phyloP scores from a whole-genome alignment of 768 basidiomycete genomes.

The Rhodocollybia butyracea region DNA sequence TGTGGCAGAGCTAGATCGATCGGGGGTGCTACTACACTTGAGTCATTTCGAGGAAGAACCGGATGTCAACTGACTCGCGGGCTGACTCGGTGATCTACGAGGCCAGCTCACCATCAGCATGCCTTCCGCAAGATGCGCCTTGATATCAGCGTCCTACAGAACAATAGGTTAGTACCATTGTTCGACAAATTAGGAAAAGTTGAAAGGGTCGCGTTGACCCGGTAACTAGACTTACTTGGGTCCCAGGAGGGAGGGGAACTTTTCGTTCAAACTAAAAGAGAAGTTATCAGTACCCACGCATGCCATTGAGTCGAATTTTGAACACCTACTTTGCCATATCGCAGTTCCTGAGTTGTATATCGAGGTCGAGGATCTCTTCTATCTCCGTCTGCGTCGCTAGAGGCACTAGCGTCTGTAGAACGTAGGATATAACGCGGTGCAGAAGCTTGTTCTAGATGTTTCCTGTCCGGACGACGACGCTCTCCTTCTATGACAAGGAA shows the following conservation, averaged over 20 bases:
- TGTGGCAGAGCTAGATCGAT: neutral
- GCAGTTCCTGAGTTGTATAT: neutral
- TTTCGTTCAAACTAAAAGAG: constrained; percentile 3
- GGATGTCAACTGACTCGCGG: neutral
- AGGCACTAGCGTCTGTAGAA: neutral
- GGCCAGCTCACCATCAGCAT: constrained; percentile 7
- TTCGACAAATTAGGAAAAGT: neutral
- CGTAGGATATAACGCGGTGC: neutral
- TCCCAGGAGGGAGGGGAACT: neutral
- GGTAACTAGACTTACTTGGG: neutral
- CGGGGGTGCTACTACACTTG: neutral
- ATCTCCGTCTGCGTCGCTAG: neutral
- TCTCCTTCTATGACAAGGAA: neutral
- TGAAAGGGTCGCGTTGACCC: neutral
- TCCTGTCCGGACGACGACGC: neutral
- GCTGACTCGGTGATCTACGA: neutral
- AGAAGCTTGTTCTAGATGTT: neutral
- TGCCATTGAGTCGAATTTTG: neutral
- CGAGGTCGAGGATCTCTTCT: neutral
- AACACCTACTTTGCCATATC: constrained; percentile 1
- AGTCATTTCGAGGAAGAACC: constrained; percentile 2
- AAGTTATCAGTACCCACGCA: no score
- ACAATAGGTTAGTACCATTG: neutral
- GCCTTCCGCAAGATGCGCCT: neutral
- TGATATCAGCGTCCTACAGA: constrained; percentile 1